A percentile compares a stretch with the other conserved stretches of the same genome.
phyloP scores from a whole-genome alignment of 768 basidiomycete species.

The Mycena albidolilacea region DNA sequence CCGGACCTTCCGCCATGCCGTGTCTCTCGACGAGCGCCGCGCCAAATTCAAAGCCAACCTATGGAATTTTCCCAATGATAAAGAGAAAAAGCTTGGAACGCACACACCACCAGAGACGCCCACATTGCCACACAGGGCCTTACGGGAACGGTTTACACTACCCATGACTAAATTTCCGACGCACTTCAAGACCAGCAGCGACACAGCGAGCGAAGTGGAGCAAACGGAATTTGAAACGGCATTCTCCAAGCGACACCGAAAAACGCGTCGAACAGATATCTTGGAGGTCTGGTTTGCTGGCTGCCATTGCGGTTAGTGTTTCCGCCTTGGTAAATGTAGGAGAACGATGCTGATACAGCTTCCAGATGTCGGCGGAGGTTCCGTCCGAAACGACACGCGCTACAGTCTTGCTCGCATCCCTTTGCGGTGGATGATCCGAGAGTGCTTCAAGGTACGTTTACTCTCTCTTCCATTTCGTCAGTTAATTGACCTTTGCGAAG shows the following conservation, averaged over 20 bases:
- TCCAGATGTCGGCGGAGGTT: constrained; percentile 72
- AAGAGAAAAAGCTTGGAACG: constrained; percentile 28
- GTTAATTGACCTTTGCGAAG: neutral
- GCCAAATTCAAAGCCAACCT: constrained; percentile 65
- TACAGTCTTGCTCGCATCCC: constrained; percentile 68
- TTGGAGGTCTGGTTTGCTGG: constrained; percentile 81
- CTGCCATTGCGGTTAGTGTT: constrained; percentile 60
- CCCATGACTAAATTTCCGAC: neutral
- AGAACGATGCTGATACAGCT: constrained; percentile 1
- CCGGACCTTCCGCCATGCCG: constrained; percentile 73
- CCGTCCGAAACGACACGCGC: constrained; percentile 61
- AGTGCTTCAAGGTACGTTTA: constrained; percentile 64
- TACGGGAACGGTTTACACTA: neutral
- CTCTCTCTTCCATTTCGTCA: neutral
- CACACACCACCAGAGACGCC: constrained; percentile 26
- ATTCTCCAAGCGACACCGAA: constrained; percentile 38
- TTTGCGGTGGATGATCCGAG: constrained; percentile 81
- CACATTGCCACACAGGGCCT: neutral
- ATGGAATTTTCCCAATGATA: constrained; percentile 12
- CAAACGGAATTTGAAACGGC: constrained; percentile 23
- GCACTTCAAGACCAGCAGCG: constrained; percentile 4
- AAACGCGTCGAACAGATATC: constrained; percentile 51
- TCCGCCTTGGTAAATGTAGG: neutral
- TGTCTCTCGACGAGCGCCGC: constrained; percentile 75
- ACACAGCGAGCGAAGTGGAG: constrained; percentile 23